phyloP scores from a whole-genome alignment of 345 rosid genomes.

The Heritiera littoralis region DNA sequence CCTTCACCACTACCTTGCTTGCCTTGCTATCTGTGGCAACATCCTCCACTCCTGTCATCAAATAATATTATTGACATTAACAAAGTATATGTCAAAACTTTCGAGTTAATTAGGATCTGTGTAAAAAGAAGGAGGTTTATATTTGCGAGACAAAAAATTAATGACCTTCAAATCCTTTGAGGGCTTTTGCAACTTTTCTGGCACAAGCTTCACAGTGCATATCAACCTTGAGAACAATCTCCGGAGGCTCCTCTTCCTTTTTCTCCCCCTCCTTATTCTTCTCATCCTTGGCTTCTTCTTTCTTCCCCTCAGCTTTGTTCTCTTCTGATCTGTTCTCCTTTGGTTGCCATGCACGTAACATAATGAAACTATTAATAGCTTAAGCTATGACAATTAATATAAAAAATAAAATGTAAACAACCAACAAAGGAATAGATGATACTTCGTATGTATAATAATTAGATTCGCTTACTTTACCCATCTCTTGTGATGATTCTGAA shows the following conservation, averaged over 20 bases:
- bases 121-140: not conserved
- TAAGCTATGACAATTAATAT: too few species aligned
- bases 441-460: too few species aligned
- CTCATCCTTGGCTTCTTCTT: slow-evolving; percentile 11
- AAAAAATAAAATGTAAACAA: not conserved
- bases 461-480: slow-evolving; percentile 51
- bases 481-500: slow-evolving; percentile 24
- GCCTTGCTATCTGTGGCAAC: slow-evolving; percentile 59
- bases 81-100: too few species aligned
- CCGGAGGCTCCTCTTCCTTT: slow-evolving; percentile 41
- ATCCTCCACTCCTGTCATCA: slow-evolving; percentile 57
- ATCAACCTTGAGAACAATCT: slow-evolving; percentile 72
- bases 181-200: slow-evolving; percentile 56
- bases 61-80: too few species aligned
- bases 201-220: slow-evolving; percentile 89
- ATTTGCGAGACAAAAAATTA: too few species aligned
- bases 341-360: not conserved
- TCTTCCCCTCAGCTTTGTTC: slow-evolving; percentile 16
- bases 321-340: slow-evolving; percentile 32
- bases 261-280: not conserved
- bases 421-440: not conserved
- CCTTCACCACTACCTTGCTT: slow-evolving; percentile 73
- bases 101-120: too few species aligned
- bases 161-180: slow-evolving; percentile 69
- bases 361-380: not conserved